phyloP scores from a whole-genome alignment of 2,329 filamentous ascomycete species.

The Aureobasidium vineae region DNA sequence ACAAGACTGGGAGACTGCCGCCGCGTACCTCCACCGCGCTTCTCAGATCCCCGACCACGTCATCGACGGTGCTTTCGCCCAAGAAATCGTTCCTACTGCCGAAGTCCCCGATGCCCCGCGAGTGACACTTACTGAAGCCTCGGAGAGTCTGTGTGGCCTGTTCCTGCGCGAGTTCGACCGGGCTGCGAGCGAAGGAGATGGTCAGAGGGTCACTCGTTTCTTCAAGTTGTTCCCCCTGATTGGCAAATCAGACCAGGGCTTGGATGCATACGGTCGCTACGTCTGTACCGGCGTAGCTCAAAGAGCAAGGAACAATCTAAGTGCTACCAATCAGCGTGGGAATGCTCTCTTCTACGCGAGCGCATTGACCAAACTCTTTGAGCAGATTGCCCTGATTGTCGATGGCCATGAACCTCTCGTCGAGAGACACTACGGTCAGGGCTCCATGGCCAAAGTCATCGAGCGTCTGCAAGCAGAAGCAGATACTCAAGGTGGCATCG shows the following conservation, averaged over 20 bases:
- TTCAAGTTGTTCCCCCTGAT: conserved; percentile 98
- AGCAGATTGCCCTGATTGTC: conserved; percentile 96
- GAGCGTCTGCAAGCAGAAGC: conserved; percentile 91
- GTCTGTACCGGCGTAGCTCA: conserved; percentile 93
- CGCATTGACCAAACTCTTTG: conserved; percentile 86
- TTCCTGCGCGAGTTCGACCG: conserved; percentile 95
- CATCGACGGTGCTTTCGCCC: conserved; percentile 79
- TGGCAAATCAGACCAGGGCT: conserved; percentile 77
- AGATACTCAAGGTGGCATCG: conserved; percentile 92
- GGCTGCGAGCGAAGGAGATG: conserved; percentile 82
- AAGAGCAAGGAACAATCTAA: conserved; percentile 76
- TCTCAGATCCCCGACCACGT: conserved; percentile 77
- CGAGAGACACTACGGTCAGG: conserved; percentile 86
- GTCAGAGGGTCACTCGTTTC: conserved; percentile 86
- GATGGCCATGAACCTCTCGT: conserved; percentile 88
- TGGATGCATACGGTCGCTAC: conserved; percentile 94
- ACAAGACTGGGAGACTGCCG: conserved; percentile 97
- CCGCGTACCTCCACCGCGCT: conserved; percentile 81
- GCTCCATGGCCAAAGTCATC: conserved; percentile 93
- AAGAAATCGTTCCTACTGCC: conserved; percentile 88
- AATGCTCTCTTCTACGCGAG: conserved; percentile 91
- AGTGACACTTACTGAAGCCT: conserved; percentile 80
- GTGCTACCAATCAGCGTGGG: conserved; percentile 62
- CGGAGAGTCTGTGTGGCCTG: conserved; percentile 83
- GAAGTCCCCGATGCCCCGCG: conserved; percentile 91